phyloP scores from a whole-genome alignment of 306 rosid species.

The Adenanthera pavonina region DNA sequence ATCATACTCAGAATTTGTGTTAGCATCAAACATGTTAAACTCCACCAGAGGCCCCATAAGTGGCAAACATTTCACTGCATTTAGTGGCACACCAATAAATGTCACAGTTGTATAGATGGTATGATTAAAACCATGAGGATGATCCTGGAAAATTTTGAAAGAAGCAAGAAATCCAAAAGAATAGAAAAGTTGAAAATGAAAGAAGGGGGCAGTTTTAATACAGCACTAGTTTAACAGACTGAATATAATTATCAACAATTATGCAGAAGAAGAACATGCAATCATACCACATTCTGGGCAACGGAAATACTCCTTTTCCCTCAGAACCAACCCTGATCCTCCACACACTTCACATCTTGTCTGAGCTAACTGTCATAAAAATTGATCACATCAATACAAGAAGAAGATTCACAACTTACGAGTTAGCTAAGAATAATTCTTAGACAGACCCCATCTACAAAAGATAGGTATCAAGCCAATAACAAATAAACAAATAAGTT shows the following conservation, averaged over 20 bases:
- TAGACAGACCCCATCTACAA: not conserved
- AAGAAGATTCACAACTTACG: conserved; percentile 3
- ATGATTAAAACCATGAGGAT: not conserved
- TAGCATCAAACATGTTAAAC: not conserved
- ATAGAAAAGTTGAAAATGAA: not conserved
- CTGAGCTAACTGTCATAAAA: conserved; percentile 66
- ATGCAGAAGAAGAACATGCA: conserved; percentile 10
- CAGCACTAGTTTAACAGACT: not conserved
- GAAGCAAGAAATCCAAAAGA: not conserved
- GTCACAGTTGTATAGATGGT: not conserved
- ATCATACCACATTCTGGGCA: conserved; percentile 85
- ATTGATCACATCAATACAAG: not conserved
- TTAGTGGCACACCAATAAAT: not conserved
- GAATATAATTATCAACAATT: not conserved
- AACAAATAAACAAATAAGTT: not conserved
- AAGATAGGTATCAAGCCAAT: not conserved
- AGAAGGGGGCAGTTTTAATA: not conserved
- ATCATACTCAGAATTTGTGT: too few species aligned
- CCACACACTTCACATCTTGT: conserved; percentile 72
- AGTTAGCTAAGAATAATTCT: conserved; percentile 5
- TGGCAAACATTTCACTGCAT: not conserved
- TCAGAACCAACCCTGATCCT: conserved; percentile 85
- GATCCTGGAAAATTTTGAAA: not conserved
- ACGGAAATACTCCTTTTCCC: conserved; percentile 60
- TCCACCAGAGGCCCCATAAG: not conserved